A percentile compares a stretch with the other conserved stretches of the same genome.
Evolutionary conservation across 495 filamentous ascomycete genomes (phyloP).

Genomic region (Poronia punctata): DNA sequence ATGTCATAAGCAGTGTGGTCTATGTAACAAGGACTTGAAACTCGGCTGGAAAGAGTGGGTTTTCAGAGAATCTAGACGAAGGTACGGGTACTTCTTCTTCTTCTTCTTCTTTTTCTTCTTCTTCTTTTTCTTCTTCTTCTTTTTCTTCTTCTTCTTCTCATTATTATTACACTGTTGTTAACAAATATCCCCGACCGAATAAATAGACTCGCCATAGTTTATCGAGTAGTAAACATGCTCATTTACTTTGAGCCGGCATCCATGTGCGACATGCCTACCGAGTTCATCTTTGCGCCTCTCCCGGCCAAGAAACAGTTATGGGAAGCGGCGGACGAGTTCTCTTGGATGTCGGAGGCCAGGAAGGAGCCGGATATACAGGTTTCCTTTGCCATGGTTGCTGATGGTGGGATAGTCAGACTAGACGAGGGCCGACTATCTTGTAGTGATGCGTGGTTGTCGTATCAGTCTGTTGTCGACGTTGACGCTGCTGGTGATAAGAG

Average conservation of each 20-base stretch:
- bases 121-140: no score
- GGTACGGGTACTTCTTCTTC: no score
- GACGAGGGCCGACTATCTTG: no score
- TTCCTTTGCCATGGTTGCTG: slow-evolving; percentile 30
- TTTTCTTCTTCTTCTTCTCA: no score
- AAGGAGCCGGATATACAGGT: slow-evolving; percentile 16
- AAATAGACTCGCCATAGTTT: slow-evolving; percentile 34
- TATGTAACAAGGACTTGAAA: no score
- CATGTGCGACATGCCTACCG: slow-evolving; percentile 31
- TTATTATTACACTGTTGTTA: slow-evolving; percentile 23
- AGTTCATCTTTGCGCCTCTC: slow-evolving; percentile 38
- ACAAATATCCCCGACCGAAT: slow-evolving; percentile 21
- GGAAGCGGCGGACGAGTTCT: slow-evolving; percentile 34
- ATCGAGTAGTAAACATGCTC: slow-evolving; percentile 37
- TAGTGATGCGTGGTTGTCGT: no score
- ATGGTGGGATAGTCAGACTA: no score
- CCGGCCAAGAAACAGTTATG: slow-evolving; percentile 42
- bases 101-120: no score
- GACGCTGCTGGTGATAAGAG: slow-evolving; percentile 23
- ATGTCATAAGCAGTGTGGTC: no score
- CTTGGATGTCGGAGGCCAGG: slow-evolving; percentile 29
- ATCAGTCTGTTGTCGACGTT: no score
- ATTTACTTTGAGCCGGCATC: slow-evolving; percentile 38
- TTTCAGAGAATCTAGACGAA: no score
- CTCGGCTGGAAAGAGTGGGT: no score